Percentiles rank a stretch among this genome's conserved stretches.
Evolutionary conservation across 495 filamentous ascomycete species (phyloP).

Genomic region (Aspergillus panamensis): DNA sequence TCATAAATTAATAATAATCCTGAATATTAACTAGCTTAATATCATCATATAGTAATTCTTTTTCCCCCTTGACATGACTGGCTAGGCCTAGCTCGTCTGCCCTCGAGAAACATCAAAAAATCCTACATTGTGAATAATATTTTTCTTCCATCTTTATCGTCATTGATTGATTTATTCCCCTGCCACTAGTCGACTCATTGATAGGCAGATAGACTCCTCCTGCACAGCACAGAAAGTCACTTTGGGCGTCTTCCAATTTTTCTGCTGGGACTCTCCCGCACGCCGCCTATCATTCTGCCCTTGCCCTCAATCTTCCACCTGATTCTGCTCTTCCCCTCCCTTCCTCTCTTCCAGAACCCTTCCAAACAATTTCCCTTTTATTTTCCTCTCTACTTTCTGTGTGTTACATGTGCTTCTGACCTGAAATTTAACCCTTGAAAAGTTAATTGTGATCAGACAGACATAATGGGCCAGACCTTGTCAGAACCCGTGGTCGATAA

Average conservation of each 20-base stretch:
- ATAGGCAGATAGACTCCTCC: neutral
- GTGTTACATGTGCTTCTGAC: constrained; percentile 15
- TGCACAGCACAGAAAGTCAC: neutral
- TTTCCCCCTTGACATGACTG: neutral
- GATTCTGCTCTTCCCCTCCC: constrained; percentile 19
- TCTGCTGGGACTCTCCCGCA: constrained; percentile 21
- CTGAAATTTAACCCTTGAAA: constrained; percentile 1
- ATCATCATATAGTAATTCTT: neutral
- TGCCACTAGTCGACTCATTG: neutral
- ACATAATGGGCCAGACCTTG: constrained; percentile 93
- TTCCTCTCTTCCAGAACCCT: constrained; percentile 8
- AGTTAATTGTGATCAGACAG: constrained; percentile 18
- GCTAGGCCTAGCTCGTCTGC: neutral
- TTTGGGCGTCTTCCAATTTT: neutral
- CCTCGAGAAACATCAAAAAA: neutral
- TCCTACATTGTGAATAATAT: neutral
- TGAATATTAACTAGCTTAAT: no score
- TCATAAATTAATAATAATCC: neutral
- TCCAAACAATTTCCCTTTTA: neutral
- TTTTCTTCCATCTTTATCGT: neutral
- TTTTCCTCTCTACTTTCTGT: constrained; percentile 9
- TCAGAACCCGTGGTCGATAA: constrained; percentile 99
- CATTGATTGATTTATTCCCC: neutral
- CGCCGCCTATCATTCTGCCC: constrained; percentile 29
- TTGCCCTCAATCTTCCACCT: constrained; percentile 20